Percentiles rank a stretch among this genome's conserved stretches.
Evolutionary conservation across 1,139 yeast species (phyloP).

Genomic region (Tardiomyces depauwii): DNA sequence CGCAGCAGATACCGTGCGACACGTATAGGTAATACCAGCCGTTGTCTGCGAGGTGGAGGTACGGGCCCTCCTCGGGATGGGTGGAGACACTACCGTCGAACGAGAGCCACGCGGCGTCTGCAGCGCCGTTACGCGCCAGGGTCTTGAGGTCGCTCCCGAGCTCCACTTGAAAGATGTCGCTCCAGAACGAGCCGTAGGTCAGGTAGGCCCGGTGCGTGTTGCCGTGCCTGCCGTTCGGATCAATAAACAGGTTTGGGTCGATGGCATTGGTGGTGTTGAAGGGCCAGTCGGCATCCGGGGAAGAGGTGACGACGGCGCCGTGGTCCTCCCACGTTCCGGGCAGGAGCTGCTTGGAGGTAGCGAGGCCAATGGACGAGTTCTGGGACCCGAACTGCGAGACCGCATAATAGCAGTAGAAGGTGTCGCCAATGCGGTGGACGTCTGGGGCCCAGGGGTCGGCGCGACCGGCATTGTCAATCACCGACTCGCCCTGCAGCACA

Average conservation of each 20-base stretch:
- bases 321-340: conserved; percentile 4
- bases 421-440: conserved; percentile 3
- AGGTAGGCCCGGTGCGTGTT: conserved; percentile 1
- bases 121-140: background rate
- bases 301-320: conserved; percentile 2
- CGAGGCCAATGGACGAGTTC: conserved; percentile 3
- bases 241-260: conserved; percentile 2
- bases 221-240: background rate
- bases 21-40: conserved; percentile 4
- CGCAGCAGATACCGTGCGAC: conserved; percentile 4
- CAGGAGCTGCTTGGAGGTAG: conserved; percentile 2
- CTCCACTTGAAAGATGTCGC: conserved; percentile 2
- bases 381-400: conserved; percentile 2
- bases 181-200: conserved; percentile 3
- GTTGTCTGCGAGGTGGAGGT: conserved; percentile 2
- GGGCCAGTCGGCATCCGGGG: conserved; percentile 1
- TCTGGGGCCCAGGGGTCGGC: conserved; percentile 4
- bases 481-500: conserved; percentile 1
- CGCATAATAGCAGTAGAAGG: conserved; percentile 3
- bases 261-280: conserved; percentile 2
- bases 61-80: conserved; percentile 4
- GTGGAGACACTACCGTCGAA: conserved; percentile 2
- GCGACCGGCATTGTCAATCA: conserved; percentile 2
- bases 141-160: conserved; percentile 1
- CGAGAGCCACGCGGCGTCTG: conserved; percentile 1